These are phyloP conservation scores for Sanghuangporus sanghuang DNA, from an alignment of 1,284 basidiomycete genomes.

Conservation along the genomic window DNA sequence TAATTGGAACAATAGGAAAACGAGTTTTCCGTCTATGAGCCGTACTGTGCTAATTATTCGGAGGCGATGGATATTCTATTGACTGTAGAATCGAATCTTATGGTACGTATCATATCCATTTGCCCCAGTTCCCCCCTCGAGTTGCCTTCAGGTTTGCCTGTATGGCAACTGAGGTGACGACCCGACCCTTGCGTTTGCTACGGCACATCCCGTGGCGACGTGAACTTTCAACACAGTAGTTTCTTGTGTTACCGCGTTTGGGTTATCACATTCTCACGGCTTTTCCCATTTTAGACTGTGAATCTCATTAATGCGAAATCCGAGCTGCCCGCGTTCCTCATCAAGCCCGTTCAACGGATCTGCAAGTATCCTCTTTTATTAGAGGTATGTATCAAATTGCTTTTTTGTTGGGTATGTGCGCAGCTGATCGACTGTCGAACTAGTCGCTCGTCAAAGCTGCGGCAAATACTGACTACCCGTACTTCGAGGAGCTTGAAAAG, in stretches of 20 bases:
- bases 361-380: conserved; percentile 73
- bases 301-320: conserved; percentile 73
- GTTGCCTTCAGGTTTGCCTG: conserved; percentile 20
- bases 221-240: neutral
- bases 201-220: conserved; percentile 14
- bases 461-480: conserved; percentile 57
- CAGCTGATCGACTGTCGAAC: conserved; percentile 20
- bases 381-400: conserved; percentile 36
- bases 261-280: conserved; percentile 5
- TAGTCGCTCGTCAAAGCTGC: conserved; percentile 78
- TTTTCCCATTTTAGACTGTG: conserved; percentile 20
- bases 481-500: conserved; percentile 77
- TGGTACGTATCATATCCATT: conserved; percentile 48
- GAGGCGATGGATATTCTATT: conserved; percentile 84
- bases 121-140: conserved; percentile 16
- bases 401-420: conserved; percentile 10
- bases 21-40: conserved; percentile 92
- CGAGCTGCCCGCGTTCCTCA: conserved; percentile 84
- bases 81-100: conserved; percentile 77
- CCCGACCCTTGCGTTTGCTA: conserved; percentile 4
- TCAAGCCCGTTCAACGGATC: conserved; percentile 75
- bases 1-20: conserved; percentile 72
- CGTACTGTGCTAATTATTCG: conserved; percentile 96
- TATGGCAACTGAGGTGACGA: conserved; percentile 18
- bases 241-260: neutral